phyloP scores from a whole-genome alignment of 2,329 filamentous ascomycete genomes.

The Colletotrichum sp. region DNA sequence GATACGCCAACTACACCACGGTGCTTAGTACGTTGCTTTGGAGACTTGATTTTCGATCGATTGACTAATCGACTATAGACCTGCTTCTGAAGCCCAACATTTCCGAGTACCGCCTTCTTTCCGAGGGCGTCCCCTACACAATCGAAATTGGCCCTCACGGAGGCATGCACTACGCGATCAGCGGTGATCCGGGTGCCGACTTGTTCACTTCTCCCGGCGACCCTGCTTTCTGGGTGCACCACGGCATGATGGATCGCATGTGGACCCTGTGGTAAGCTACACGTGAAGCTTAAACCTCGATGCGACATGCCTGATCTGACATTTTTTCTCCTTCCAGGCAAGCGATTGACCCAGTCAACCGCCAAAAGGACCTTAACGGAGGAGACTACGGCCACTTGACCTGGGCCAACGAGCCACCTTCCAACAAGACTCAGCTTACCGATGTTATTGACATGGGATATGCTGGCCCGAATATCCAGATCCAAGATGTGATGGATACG shows the following conservation, averaged over 20 bases:
- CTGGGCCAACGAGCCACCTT: slow-evolving; percentile 32
- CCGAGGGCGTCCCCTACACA: slow-evolving; percentile 37
- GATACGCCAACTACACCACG: slow-evolving; percentile 33
- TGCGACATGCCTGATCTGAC: background rate
- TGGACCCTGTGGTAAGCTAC: slow-evolving; percentile 27
- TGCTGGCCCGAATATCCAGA: slow-evolving; percentile 27
- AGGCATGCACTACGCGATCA: slow-evolving; percentile 34
- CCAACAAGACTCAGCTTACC: slow-evolving; percentile 25
- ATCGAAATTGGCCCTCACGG: slow-evolving; percentile 35
- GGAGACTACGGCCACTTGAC: slow-evolving; percentile 32
- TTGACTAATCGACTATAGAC: background rate
- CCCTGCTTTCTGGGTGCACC: slow-evolving; percentile 28
- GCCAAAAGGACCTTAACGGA: slow-evolving; percentile 28
- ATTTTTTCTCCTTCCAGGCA: slow-evolving; percentile 1
- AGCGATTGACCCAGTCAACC: slow-evolving; percentile 22
- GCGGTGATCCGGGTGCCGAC: slow-evolving; percentile 37
- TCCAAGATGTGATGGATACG: slow-evolving; percentile 34
- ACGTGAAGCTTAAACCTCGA: background rate
- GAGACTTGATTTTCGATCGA: background rate
- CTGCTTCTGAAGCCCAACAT: slow-evolving; percentile 37
- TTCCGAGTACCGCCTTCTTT: slow-evolving; percentile 35
- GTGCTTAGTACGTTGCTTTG: slow-evolving; percentile 9
- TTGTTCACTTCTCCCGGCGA: slow-evolving; percentile 29
- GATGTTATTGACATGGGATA: slow-evolving; percentile 36
- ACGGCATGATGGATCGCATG: slow-evolving; percentile 31